A percentile compares a stretch with the other conserved stretches of the same genome.
phyloP scores from a whole-genome alignment of 1,284 basidiomycete genomes.

The Cystobasidium slooffiae region DNA sequence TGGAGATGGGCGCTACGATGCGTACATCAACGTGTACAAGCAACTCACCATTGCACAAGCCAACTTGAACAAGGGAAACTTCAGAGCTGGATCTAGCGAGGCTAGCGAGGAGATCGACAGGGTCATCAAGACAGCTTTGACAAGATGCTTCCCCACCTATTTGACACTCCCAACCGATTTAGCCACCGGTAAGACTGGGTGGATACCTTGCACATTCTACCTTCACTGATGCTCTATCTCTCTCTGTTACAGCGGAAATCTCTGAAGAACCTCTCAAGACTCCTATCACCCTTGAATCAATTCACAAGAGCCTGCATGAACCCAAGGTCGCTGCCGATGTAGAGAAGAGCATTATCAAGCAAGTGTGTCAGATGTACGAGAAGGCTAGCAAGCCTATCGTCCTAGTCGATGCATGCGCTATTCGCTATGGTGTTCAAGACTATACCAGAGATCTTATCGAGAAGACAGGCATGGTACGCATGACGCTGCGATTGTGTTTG shows the following conservation, averaged over 20 bases:
- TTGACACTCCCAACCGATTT: constrained; percentile 85
- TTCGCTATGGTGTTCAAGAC: constrained; percentile 73
- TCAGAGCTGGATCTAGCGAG: constrained; percentile 58
- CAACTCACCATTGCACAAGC: constrained; percentile 77
- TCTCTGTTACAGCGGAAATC: constrained; percentile 63
- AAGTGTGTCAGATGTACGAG: constrained; percentile 70
- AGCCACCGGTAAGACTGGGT: constrained; percentile 57
- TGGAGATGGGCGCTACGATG: constrained; percentile 75
- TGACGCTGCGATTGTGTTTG: neutral
- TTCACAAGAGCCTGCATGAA: constrained; percentile 54
- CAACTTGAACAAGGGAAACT: constrained; percentile 33
- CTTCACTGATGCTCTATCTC: neutral
- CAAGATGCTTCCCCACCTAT: constrained; percentile 66
- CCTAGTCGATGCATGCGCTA: constrained; percentile 85
- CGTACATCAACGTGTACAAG: constrained; percentile 75
- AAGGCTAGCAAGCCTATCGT: constrained; percentile 73
- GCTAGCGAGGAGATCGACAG: constrained; percentile 78
- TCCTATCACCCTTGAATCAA: constrained; percentile 60
- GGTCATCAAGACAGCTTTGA: constrained; percentile 68
- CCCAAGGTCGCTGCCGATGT: constrained; percentile 64
- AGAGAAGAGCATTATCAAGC: constrained; percentile 73
- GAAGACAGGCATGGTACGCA: constrained; percentile 65
- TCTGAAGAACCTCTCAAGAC: constrained; percentile 68
- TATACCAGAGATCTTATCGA: constrained; percentile 73
- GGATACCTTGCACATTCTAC: neutral